Evolutionary conservation across 495 filamentous ascomycete genomes (phyloP).

Genomic region (Lepraria neglecta): DNA sequence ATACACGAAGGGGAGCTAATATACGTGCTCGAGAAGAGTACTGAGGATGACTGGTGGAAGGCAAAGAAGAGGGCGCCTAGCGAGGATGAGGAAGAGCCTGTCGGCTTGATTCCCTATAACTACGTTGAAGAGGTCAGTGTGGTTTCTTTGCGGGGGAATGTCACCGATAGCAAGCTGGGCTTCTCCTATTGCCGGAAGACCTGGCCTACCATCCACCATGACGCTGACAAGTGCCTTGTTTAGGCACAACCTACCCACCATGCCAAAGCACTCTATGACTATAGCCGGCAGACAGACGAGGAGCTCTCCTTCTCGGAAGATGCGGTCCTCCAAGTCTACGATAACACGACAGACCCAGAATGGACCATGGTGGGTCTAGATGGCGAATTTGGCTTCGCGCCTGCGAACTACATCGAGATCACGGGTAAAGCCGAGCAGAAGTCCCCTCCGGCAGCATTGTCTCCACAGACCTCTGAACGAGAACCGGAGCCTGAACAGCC

Average conservation of each 20-base stretch:
- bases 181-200: too few species aligned
- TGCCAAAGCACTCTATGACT: constrained; percentile 90
- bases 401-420: constrained; percentile 93
- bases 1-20: constrained; percentile 86
- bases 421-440: constrained; percentile 26
- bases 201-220: too few species aligned
- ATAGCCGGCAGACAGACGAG: constrained; percentile 93
- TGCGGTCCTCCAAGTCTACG: constrained; percentile 73
- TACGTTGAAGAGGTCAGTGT: constrained; percentile 88
- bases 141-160: too few species aligned
- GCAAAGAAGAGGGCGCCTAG: constrained; percentile 91
- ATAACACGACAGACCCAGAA: constrained; percentile 79
- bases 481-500: constrained; percentile 21
- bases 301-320: constrained; percentile 95
- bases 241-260: constrained; percentile 65
- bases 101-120: constrained; percentile 89
- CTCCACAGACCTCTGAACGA: constrained; percentile 19
- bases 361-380: constrained; percentile 89
- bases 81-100: constrained; percentile 90
- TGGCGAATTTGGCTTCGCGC: constrained; percentile 87
- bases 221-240: constrained; percentile 25
- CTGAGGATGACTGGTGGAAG: constrained; percentile 95
- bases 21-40: constrained; percentile 84
- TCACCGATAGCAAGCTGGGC: too few species aligned
- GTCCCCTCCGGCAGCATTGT: constrained; percentile 30